Conservation (phyloP, 305 asterid species). For the Solanum hybrid region DNA sequence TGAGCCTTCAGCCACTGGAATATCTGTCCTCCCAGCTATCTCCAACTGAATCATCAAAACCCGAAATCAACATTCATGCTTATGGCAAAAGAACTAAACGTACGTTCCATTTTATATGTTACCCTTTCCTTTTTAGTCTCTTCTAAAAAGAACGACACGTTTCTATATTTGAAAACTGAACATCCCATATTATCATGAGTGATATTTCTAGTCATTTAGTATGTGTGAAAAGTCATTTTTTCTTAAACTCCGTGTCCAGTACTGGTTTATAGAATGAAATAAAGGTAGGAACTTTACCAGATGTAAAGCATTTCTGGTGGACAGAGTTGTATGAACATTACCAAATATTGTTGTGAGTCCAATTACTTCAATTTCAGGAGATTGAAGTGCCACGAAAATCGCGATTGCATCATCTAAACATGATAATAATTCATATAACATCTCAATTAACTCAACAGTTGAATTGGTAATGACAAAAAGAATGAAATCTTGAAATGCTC, state of each 20-base stretch:
- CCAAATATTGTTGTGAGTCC: conserved; percentile 95
- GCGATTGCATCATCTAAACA: conserved; percentile 92
- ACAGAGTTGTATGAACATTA: conserved; percentile 86
- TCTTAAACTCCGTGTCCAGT: background rate
- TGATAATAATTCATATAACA: background rate
- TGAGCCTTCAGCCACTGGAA: conserved; percentile 98
- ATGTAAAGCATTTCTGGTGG: conserved; percentile 93
- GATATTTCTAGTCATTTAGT: background rate
- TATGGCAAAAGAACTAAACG: background rate
- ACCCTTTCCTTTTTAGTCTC: background rate
- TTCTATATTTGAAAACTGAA: background rate
- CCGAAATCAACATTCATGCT: background rate
- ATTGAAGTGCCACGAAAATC: conserved; percentile 75
- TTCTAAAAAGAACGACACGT: background rate
- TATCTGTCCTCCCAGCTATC: conserved; percentile 86
- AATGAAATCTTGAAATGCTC: background rate
- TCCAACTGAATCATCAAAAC: conserved; percentile 53
- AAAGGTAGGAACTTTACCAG: conserved; percentile 32
- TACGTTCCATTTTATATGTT: background rate
- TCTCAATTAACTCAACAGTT: background rate
- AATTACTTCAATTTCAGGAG: conserved; percentile 85
- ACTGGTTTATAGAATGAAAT: background rate
- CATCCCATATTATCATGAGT: background rate
- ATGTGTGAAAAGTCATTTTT: background rate
- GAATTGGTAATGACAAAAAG: background rate